phyloP scores from a whole-genome alignment of 176 grass and related monocot genomes.

The Carex littledalei region DNA sequence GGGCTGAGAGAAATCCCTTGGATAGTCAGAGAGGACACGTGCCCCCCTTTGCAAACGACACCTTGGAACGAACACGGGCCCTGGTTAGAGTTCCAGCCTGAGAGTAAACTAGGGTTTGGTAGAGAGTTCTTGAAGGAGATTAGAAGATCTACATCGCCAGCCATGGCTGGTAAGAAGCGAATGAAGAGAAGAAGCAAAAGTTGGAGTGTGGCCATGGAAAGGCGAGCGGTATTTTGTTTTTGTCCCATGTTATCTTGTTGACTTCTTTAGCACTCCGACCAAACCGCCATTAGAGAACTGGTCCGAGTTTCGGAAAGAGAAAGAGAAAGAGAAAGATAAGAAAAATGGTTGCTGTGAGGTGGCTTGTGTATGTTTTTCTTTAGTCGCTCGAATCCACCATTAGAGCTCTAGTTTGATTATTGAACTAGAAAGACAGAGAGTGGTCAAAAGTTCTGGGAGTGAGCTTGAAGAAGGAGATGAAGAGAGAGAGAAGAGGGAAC shows the following conservation, averaged over 20 bases:
- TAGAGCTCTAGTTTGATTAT: not conserved
- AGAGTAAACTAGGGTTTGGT: conserved; percentile 33
- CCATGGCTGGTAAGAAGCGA: not conserved
- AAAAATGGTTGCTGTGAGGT: not conserved
- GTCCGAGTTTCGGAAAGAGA: not conserved
- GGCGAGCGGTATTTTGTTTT: not conserved
- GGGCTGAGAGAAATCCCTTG: conserved; percentile 45
- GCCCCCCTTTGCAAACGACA: conserved; percentile 44
- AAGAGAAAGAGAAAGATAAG: not conserved
- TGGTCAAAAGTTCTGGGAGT: not conserved
- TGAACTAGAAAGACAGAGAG: not conserved
- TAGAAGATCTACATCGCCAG: conserved; percentile 60
- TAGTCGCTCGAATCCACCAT: not conserved
- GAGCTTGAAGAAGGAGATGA: not conserved
- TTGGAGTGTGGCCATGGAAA: not conserved
- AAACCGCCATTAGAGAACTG: conserved; percentile 9
- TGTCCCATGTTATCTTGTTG: not conserved
- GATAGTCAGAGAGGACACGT: conserved; percentile 53
- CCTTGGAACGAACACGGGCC: conserved; percentile 57
- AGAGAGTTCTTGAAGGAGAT: conserved; percentile 62
- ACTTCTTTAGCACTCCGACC: not conserved
- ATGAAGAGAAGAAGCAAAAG: conserved; percentile 12
- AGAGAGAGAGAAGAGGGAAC: not conserved
- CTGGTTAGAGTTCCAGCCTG: conserved; percentile 34
- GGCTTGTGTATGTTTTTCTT: not conserved